phyloP scores from a whole-genome alignment of 208 protist species.

The Acanthamoeba lenticulata region DNA sequence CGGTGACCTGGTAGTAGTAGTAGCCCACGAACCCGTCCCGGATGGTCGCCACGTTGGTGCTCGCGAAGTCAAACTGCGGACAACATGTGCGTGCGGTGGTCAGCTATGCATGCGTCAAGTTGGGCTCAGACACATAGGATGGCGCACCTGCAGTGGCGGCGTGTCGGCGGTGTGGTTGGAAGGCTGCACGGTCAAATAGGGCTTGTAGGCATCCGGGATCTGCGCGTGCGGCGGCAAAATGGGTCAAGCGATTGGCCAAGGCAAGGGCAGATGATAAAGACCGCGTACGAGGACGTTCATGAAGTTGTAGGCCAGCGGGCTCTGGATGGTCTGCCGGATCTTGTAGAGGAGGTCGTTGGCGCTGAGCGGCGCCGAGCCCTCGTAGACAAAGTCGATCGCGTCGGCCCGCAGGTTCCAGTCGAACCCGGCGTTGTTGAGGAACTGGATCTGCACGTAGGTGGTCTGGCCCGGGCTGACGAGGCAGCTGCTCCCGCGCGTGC shows the following conservation, averaged over 20 bases:
- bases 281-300: conserved; percentile 32
- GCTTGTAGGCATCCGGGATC: background rate
- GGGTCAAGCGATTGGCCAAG: background rate
- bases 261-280: background rate
- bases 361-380: conserved; percentile 31
- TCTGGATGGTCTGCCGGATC: conserved; percentile 56
- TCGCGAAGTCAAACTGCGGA: conserved; percentile 70
- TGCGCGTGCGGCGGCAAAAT: background rate
- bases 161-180: conserved; percentile 68
- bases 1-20: conserved; percentile 72
- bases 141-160: conserved; percentile 34
- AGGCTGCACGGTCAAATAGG: conserved; percentile 61
- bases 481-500: background rate
- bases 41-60: conserved; percentile 75
- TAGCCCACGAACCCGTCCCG: conserved; percentile 73
- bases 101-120: too few relatives aligned
- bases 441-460: conserved; percentile 70
- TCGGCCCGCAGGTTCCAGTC: conserved; percentile 69
- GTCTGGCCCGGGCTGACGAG: conserved; percentile 23
- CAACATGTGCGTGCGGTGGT: too few relatives aligned
- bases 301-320: conserved; percentile 69
- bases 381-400: conserved; percentile 65
- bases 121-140: too few relatives aligned
- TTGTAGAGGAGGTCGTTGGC: conserved; percentile 70
- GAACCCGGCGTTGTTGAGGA: conserved; percentile 76